Evolutionary conservation across 306 rosid genomes (phyloP).

Genomic region (Dalbergia cultrata): DNA sequence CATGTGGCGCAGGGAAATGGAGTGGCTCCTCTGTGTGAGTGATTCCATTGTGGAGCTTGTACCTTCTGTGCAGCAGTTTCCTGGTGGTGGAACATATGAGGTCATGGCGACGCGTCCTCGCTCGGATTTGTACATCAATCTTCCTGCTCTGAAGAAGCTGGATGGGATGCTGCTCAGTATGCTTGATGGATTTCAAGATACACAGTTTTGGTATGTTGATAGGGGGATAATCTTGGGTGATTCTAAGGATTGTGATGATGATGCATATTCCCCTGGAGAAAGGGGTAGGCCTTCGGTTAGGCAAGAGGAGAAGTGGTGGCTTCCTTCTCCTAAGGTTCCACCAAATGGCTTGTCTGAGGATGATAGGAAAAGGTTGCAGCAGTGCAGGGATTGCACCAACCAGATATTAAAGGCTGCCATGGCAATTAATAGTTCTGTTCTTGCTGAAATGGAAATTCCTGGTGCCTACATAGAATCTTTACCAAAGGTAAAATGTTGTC

Average conservation of each 20-base stretch:
- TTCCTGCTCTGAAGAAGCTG: conserved; percentile 90
- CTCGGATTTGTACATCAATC: conserved; percentile 81
- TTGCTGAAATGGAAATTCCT: conserved; percentile 94
- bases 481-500: conserved; percentile 71
- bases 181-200: conserved; percentile 85
- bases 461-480: conserved; percentile 68
- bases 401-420: conserved; percentile 93
- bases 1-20: conserved; percentile 96
- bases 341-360: conserved; percentile 76
- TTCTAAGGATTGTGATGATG: conserved; percentile 70
- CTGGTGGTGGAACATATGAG: conserved; percentile 89
- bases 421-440: conserved; percentile 88
- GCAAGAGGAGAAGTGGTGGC: conserved; percentile 99
- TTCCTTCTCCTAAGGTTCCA: conserved; percentile 90
- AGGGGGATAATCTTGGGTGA: conserved; percentile 71
- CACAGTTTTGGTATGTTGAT: conserved; percentile 82
- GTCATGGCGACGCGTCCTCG: conserved; percentile 87
- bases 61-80: conserved; percentile 88
- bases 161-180: conserved; percentile 84
- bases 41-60: conserved; percentile 92
- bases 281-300: conserved; percentile 83
- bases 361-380: conserved; percentile 88
- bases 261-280: neutral
- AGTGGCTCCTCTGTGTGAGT: conserved; percentile 86
- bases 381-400: conserved; percentile 88